phyloP scores from a whole-genome alignment of 2,329 filamentous ascomycete species.

The Eurotiales sp. region DNA sequence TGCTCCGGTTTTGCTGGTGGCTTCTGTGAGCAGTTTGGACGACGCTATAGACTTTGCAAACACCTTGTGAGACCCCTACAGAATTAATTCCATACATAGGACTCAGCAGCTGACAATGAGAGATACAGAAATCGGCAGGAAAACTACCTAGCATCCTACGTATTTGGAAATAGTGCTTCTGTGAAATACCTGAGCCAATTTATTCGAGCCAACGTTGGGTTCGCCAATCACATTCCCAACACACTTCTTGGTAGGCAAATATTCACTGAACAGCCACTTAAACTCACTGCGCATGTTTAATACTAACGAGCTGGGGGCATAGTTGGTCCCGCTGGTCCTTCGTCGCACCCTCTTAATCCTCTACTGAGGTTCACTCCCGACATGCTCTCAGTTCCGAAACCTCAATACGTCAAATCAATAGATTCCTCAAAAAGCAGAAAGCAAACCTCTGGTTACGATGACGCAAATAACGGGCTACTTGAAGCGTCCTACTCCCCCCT shows the following conservation, averaged over 20 bases:
- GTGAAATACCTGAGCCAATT: conserved; percentile 60
- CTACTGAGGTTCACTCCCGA: conserved; percentile 36
- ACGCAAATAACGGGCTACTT: background rate
- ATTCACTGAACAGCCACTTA: no score
- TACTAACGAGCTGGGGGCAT: background rate
- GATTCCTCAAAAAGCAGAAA: no score
- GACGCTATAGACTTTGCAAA: conserved; percentile 51
- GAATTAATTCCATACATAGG: conserved; percentile 20
- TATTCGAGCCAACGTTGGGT: conserved; percentile 47
- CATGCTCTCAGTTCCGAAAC: conserved; percentile 45
- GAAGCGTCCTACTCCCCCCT: no score
- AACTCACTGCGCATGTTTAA: no score
- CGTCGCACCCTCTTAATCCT: conserved; percentile 38
- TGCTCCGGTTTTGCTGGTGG: conserved; percentile 42
- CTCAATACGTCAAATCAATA: conserved; percentile 41
- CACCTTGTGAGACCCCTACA: no score
- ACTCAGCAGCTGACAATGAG: no score
- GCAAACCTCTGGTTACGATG: conserved; percentile 14
- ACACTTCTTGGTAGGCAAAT: conserved; percentile 45
- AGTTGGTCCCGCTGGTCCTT: background rate
- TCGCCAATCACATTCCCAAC: conserved; percentile 56
- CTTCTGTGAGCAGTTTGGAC: conserved; percentile 49
- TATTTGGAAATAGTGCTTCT: conserved; percentile 49
- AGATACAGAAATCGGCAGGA: no score
- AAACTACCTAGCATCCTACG: conserved; percentile 38